These are phyloP conservation scores for Funneliformis caledonium DNA, from an alignment of 371 early-diverging fungal genomes.

Conservation along the genomic window DNA sequence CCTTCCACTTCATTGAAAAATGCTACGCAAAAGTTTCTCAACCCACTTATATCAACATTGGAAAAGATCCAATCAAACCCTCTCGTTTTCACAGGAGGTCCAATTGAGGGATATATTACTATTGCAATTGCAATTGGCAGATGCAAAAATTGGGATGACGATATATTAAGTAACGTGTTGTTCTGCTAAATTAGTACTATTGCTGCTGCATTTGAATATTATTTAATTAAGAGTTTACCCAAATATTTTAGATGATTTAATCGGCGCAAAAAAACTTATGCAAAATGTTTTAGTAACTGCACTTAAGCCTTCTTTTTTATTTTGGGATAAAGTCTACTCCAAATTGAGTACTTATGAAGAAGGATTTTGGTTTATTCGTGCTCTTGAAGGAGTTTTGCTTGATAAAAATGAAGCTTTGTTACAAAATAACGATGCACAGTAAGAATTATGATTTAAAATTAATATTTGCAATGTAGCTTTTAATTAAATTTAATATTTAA, in stretches of 20 bases:
- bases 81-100: constrained; percentile 67
- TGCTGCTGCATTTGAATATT: neutral
- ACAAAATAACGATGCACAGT: constrained; percentile 42
- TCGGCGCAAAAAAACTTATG: constrained; percentile 39
- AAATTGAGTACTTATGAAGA: constrained; percentile 74
- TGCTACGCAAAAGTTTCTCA: constrained; percentile 44
- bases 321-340: constrained; percentile 83
- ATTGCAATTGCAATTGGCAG: constrained; percentile 50
- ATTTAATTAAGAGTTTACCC: neutral
- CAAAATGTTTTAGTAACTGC: constrained; percentile 42
- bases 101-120: constrained; percentile 75
- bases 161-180: constrained; percentile 36
- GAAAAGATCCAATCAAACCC: constrained; percentile 71
- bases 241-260: constrained; percentile 19
- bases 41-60: constrained; percentile 57
- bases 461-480: too few species aligned
- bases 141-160: constrained; percentile 35
- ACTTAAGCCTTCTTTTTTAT: constrained; percentile 72
- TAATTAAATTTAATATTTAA: neutral
- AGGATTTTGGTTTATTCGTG: constrained; percentile 73
- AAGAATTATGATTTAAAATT: constrained; percentile 14
- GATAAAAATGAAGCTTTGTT: constrained; percentile 39
- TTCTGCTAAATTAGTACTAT: neutral
- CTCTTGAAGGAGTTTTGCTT: constrained; percentile 58
- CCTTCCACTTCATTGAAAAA: constrained; percentile 39